Evolutionary conservation across 1,139 yeast genomes (phyloP), one percentile per base, ranked within the genome.

Genomic region (Tardiomyces blankii): DNA sequence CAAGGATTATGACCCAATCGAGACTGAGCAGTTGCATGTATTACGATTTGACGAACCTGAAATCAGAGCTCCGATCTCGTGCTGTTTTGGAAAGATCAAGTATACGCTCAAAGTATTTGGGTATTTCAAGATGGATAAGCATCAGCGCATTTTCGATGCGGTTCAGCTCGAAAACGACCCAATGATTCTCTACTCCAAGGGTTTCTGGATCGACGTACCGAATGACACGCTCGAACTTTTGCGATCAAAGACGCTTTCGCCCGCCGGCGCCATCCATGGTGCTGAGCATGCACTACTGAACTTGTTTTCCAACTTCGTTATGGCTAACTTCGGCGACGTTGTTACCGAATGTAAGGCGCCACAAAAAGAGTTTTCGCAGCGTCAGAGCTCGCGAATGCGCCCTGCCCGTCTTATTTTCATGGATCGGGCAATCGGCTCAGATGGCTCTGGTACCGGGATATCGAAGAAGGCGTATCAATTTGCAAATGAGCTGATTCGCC

Each of bases 261-360:
- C 81, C 1, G 91, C 97, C 0, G 98, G 87, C 2, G 94, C 93
- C 0, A 86, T 91, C n/a, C 99, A 93, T 66, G 96, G 95, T 5
- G 95, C 96, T 0, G 93, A 88, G 54, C 99, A 91, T 67, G 87
- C 87, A 0, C 67, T 89, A 1, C 81, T 87, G 75, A 82, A 83
- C 43, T 72, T 84, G 51, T 62, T 88, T 23, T 94, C 96, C 0
- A 55, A 74, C 4, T 77, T 77, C 51, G 76, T 76, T 8, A 78
- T 78, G n/a, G 70, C 78, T 21, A 77, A 79, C 2, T 73, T 76
- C 2, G 81, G 82, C 41, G 97, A 89, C 54, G 73, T 91, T 14
- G 75, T 75, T 45, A 87, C 97, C 0, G 99, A 91, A 62, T 91
- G 99, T 63, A 91, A 91, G 57, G 96, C 97, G 0, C 96, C 98